Evolutionary conservation across 371 early-diverging fungal genomes (phyloP).

Genomic region (Apophysomyces ossiformis): DNA sequence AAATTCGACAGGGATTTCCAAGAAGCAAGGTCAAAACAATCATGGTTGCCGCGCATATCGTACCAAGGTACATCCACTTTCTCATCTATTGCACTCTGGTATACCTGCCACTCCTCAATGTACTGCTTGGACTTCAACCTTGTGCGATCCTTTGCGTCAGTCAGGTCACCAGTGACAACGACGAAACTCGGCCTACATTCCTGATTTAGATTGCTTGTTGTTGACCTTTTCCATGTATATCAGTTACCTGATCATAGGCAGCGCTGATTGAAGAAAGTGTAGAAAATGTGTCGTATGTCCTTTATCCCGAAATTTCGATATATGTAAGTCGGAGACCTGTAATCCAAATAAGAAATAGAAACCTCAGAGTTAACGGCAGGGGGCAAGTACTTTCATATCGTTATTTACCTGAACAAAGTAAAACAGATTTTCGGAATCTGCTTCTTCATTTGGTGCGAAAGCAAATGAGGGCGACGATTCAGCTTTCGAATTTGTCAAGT

Average conservation of each 20-base stretch:
- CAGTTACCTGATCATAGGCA: slow-evolving; percentile 60
- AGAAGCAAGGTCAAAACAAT: slow-evolving; percentile 79
- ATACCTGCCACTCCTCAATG: slow-evolving; percentile 82
- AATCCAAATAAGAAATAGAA: slow-evolving; percentile 14
- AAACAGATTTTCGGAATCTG: slow-evolving; percentile 54
- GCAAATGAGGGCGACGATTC: too few relatives aligned
- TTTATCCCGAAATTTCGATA: slow-evolving; percentile 66
- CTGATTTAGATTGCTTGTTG: not conserved
- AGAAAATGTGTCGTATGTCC: slow-evolving; percentile 78
- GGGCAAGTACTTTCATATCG: not conserved
- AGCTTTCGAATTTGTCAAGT: not conserved
- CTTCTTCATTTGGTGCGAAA: slow-evolving; percentile 2
- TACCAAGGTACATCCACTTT: slow-evolving; percentile 61
- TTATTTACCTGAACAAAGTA: slow-evolving; percentile 65
- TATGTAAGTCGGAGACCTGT: slow-evolving; percentile 85
- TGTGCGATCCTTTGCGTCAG: slow-evolving; percentile 82
- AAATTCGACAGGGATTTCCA: slow-evolving; percentile 69
- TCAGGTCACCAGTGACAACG: slow-evolving; percentile 80
- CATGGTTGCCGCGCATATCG: slow-evolving; percentile 89
- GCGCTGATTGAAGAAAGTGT: slow-evolving; percentile 71
- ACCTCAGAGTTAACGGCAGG: too few relatives aligned
- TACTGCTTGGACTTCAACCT: slow-evolving; percentile 75
- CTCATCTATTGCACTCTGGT: slow-evolving; percentile 65
- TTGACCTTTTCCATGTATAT: not conserved
- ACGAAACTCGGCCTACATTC: slow-evolving; percentile 64